Base-by-base conservation (phyloP, 257 asterid genomes). In the Thymus quinquecostatus region DNA sequence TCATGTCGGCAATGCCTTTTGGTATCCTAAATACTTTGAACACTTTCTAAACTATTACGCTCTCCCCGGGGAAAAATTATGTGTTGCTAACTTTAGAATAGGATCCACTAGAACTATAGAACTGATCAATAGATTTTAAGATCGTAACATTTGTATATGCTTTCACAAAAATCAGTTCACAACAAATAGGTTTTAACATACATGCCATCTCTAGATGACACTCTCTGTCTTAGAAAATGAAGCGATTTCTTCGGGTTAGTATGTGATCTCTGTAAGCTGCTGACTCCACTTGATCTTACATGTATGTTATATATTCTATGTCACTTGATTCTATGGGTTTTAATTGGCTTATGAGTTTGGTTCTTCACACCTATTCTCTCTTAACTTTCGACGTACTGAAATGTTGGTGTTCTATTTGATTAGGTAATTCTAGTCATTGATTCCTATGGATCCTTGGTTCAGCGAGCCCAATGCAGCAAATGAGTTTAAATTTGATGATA, bases 401-500 rank as follows among this genome's bases (percentile, higher is more conserved):
- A 45, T 54, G 67, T 50, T 51, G 64, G 48, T 48, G 10, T 57
- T 58, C 51, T 64, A 4, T 57, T 58, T 77, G 69, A 14, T 69
- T 56, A 74, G 79, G 81, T 29, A 30, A 38, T 78, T 71, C 13
- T 14, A 66, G 78, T 47, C 28, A 3, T 71, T 33, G 11, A 32
- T 69, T 43, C 60, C 60, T 44, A 94, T 94, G 98, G 97, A 91
- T 83, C 84, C 83, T 40, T 69, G 53, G 36, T 72, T 81, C 69
- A 56, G 67, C 44, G 86, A 76, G 57, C 71, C 79, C 41, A 75
- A 75, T 65, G 47, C 78, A 10, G 59, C 48, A 34, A 76, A 76
- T 45, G 94, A 78, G 66, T 75, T 66, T 67, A 68, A 72, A 48
- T 72, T 72, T 10, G 89, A 78, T 5, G 84, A 85, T 66, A 86